phyloP scores from a whole-genome alignment of 1,284 basidiomycete genomes.

The Melampsora americana region DNA sequence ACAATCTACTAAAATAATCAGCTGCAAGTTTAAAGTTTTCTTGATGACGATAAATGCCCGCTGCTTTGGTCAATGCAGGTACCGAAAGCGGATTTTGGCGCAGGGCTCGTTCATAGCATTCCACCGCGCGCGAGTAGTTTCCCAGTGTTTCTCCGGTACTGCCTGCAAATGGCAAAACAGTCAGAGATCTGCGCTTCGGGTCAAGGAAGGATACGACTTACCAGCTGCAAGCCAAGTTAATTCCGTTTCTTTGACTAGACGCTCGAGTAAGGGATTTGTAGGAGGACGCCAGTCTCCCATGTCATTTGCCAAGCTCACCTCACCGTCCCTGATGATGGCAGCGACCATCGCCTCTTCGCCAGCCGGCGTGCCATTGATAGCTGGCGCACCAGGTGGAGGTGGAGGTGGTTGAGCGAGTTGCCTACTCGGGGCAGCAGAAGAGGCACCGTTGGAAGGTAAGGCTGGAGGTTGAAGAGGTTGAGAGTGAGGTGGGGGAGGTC shows the following conservation, averaged over 20 bases:
- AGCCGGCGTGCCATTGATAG: conserved; percentile 15
- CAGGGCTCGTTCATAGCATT: conserved; percentile 84
- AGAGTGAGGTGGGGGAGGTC: conserved; percentile 6
- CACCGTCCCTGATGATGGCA: conserved; percentile 33
- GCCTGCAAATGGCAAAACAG: conserved; percentile 50
- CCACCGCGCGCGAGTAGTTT: conserved; percentile 79
- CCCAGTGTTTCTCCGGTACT: conserved; percentile 76
- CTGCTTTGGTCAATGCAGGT: conserved; percentile 81
- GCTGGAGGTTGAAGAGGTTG: conserved; percentile 16
- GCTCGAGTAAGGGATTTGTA: conserved; percentile 22
- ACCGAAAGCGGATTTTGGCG: conserved; percentile 86
- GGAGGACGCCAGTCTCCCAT: conserved; percentile 25
- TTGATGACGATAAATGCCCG: conserved; percentile 62
- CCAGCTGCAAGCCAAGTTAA: conserved; percentile 33
- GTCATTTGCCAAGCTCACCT: conserved; percentile 3
- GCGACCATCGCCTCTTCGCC: conserved; percentile 24
- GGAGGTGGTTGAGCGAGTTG: conserved; percentile 40
- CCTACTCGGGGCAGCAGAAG: background rate
- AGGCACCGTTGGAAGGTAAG: conserved; percentile 2
- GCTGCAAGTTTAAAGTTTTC: conserved; percentile 57
- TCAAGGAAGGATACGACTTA: background rate
- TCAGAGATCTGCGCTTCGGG: conserved; percentile 47
- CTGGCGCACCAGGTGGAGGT: background rate
- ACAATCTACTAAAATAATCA: conserved; percentile 50
- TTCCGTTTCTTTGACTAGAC: conserved; percentile 28